Evolutionary conservation across 148 eudicot species (phyloP), one percentile per base, ranked within the genome.

Genomic region (Chenopodium quinoa): DNA sequence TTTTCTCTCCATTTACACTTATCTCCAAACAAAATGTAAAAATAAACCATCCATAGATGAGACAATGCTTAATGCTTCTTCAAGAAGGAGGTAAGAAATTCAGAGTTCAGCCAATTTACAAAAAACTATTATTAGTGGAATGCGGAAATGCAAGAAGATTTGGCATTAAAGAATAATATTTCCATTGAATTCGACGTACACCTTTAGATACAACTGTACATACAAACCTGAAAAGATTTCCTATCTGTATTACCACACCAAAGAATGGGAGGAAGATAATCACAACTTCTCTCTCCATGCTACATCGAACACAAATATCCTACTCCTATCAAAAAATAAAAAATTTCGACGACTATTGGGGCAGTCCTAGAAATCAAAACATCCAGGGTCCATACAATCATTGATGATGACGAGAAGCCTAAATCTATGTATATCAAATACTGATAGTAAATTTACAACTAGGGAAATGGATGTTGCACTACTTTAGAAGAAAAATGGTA

Each of bases 401-500:
- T 25, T 13, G 13, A 44, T 8, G 31, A 73, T 34, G 34, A 52
- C 3, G 20, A 67, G 20, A 80, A 71, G 22, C 69, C 68, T 72
- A 71, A 8, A 79, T 80, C 46, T 80, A 80, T 67, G 48, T 25
- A 47, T 66, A 44, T 2, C 20, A 23, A 62, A 2, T 46, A 75
- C 71, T 40, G 44, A 40, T 40, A 40, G 7, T 40, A 40, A 78
- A 86, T 75, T 27, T 87, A 83, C 82, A 83, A 47, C 50, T 75
- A 70, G 83, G 82, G 86, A 84, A 60, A 60, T 71, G 81, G 83
- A 87, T 50, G 77, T 73, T 74, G 71, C 44, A 63, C 48, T 65
- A 46, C 16, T 52, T 74, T 12, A 56, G 66, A 73, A 83, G 29
- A 3, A 50, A 46, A 63, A 3, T 52, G 29, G 44, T 72, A 75